Evolutionary conservation across 2,329 filamentous ascomycete species (phyloP).

Genomic region (Atkinsonella texensis): DNA sequence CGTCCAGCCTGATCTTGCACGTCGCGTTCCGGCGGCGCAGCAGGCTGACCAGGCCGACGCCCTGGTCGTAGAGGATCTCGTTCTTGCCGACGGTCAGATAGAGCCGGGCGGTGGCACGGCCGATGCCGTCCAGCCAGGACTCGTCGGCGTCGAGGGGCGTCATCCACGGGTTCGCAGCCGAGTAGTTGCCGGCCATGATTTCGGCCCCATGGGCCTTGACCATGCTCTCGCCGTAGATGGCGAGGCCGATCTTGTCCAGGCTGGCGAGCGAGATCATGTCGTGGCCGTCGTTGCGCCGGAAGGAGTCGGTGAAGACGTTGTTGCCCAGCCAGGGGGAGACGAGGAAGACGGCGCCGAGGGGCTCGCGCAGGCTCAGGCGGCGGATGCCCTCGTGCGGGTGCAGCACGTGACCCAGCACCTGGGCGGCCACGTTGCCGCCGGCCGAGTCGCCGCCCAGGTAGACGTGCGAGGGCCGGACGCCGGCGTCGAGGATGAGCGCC

Average conservation of each 20-base stretch:
- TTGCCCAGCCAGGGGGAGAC: slow-evolving; percentile 22
- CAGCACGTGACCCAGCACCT: slow-evolving; percentile 21
- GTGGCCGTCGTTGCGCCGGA: slow-evolving; percentile 15
- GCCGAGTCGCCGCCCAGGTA: slow-evolving; percentile 26
- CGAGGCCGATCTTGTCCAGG: slow-evolving; percentile 4
- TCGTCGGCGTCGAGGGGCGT: slow-evolving; percentile 17
- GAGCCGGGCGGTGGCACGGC: slow-evolving; percentile 10
- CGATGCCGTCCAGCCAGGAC: slow-evolving; percentile 17
- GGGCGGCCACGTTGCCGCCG: slow-evolving; percentile 21
- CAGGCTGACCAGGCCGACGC: slow-evolving; percentile 13
- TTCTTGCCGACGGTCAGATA: slow-evolving; percentile 22
- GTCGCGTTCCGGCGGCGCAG: slow-evolving; percentile 10
- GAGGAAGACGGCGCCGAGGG: slow-evolving; percentile 19
- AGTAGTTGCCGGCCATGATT: not conserved
- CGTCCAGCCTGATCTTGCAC: slow-evolving; percentile 17
- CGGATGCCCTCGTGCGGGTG: slow-evolving; percentile 16
- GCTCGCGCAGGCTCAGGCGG: slow-evolving; percentile 12
- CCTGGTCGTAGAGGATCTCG: slow-evolving; percentile 21
- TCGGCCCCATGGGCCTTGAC: slow-evolving; percentile 5
- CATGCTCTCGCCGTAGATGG: slow-evolving; percentile 6
- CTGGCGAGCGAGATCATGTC: slow-evolving; percentile 21
- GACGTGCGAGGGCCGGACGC: slow-evolving; percentile 18
- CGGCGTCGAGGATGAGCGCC: slow-evolving; percentile 16
- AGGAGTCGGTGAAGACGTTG: slow-evolving; percentile 12
- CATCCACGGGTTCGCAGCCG: slow-evolving; percentile 13